Evolutionary conservation across 148 eudicot genomes (phyloP), one percentile per base, ranked within the genome.

Genomic region (Tetragonia tetragonoides): DNA sequence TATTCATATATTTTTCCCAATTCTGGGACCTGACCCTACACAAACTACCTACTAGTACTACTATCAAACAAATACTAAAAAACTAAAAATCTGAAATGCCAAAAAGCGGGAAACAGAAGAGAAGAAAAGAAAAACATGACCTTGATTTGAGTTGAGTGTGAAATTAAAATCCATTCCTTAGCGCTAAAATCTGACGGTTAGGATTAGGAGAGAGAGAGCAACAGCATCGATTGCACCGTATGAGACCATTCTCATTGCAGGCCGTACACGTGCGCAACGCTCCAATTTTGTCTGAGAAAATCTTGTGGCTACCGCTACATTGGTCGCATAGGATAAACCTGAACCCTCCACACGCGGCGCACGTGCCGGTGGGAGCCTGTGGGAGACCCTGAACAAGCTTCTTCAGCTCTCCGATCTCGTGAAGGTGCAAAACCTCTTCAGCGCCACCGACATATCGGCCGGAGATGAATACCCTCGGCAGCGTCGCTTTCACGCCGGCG

Each of bases 361-460:
- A 93, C 10, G 79, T 84, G 71, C 84, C 82, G 0, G 74, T n/a
- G 0, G 67, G 76, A 16, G 76, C 86, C 49, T 73, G 74, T 9
- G 87, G 87, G 14, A 93, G 6, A 3, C 79, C 87, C 14, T 80
- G 84, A 10, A 93, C 62, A 12, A 86, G 72, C 71, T 80, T 87
- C 86, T 89, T 93, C 49, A 93, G 84, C 75, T 93, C 94, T 0
- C 98, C 98, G 66, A 88, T 73, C 80, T 93, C 98, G 80, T 90
- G 83, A 1, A 93, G 79, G 7, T 79, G 81, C 84, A 77, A 56
- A 23, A 93, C 70, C 78, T 93, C 98, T 14, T 93, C 97, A 11
- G 88, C 94, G 4, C 97, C 97, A 38, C 98, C 98, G 8, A 93
- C 42, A 77, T 90, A 93, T 40, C 83, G 73, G 1, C 98, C 94